Conservation (phyloP, 169 alveolate genomes). For the Plasmodium relictum region DNA sequence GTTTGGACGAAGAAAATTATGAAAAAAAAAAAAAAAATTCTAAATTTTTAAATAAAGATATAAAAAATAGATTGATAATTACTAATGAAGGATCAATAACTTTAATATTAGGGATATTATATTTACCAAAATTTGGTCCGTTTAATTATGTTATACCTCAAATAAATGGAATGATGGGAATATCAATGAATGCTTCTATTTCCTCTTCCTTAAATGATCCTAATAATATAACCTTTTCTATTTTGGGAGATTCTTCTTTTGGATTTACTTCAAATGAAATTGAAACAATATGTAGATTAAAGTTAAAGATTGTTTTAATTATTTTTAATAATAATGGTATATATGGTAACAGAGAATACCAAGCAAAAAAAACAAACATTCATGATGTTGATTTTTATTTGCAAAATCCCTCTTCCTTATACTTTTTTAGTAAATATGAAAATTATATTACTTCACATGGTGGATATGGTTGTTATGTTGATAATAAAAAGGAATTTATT, state of each 20-base stretch:
- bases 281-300: slow-evolving; percentile 58
- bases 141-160: slow-evolving; percentile 58
- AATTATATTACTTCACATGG: slow-evolving; percentile 71
- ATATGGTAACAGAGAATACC: slow-evolving; percentile 56
- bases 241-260: slow-evolving; percentile 76
- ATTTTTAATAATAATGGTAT: slow-evolving; percentile 72
- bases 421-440: slow-evolving; percentile 57
- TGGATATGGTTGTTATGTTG: slow-evolving; percentile 66
- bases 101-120: slow-evolving; percentile 45
- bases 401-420: slow-evolving; percentile 64
- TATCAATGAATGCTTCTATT: slow-evolving; percentile 71
- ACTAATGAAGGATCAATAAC: slow-evolving; percentile 74
- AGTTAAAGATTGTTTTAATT: slow-evolving; percentile 46
- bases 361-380: not conserved
- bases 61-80: slow-evolving; percentile 36
- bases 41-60: slow-evolving; percentile 26
- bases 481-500: slow-evolving; percentile 39
- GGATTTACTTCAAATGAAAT: slow-evolving; percentile 74
- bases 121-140: slow-evolving; percentile 68
- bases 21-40: not conserved
- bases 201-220: slow-evolving; percentile 41
- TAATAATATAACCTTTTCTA: slow-evolving; percentile 27
- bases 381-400: slow-evolving; percentile 17
- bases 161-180: slow-evolving; percentile 75
- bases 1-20: slow-evolving; percentile 5